Evolutionary conservation across 2,329 filamentous ascomycete genomes (phyloP), one percentile per base, ranked within the genome.

Genomic region (Aspergillus vadensis): DNA sequence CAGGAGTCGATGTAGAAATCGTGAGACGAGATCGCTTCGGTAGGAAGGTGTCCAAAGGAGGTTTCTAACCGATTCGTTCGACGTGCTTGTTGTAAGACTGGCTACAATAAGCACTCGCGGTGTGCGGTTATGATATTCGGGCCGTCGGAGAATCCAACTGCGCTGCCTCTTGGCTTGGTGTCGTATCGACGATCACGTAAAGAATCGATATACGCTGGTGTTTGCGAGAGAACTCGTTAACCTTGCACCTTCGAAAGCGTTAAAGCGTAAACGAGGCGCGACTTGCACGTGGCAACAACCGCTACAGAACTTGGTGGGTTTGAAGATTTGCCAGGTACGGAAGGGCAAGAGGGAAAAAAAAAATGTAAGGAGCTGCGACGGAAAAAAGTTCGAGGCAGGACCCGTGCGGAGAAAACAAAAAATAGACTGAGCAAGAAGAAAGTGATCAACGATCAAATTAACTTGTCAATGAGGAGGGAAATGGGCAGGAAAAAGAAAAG

Each of bases 251-350:
- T 65, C 64, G 55, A 58, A 65, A 62, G 56, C 50, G 59, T 62
- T 58, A 62, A 63, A 39, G 38, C 30, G 30, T 23, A 41, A 21
- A 44, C 41, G 48, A 63, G 49, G 62, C 67, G 72, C 67, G 68
- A 69, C 58, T 72, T 65, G 65, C 67, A 73, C 70, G 70, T 68
- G 64, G 65, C 52, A 61, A 65, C 57, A 50, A 62, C 59, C 51
- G 57, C 54, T 62, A 50, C 54, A 48, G 47, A 55, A 62, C 55
- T 65, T 58, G 43, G 60, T 62, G 30, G 50, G 44, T 47, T 47
- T 32, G 9, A 15, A 55, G 39, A 44, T 47, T 55, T 12, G 39
- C 39, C 53, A 17, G 39, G 53, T 55, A 44, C 39, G 49, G 53
- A 47, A 57, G 44, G 55, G 60, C 32, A 62, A 65, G 51, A 63